phyloP scores from a whole-genome alignment of 1,284 basidiomycete species.

The Puccinia coronata region DNA sequence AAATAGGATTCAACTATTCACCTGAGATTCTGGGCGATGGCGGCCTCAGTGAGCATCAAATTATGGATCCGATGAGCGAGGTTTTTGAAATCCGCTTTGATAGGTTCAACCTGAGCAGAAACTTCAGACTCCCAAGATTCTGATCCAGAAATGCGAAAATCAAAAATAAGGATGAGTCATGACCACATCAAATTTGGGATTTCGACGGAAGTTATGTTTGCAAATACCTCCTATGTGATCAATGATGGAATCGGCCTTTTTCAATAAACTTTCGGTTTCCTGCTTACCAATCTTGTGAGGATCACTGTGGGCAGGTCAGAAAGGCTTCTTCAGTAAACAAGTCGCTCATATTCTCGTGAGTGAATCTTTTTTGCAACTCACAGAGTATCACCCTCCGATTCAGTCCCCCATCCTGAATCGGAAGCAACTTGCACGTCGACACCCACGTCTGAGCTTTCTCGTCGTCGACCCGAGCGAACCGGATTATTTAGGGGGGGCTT shows the following conservation, averaged over 20 bases:
- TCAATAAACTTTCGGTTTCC: constrained; percentile 16
- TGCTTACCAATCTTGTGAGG: constrained; percentile 15
- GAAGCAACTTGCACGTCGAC: not conserved
- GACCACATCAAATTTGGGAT: not conserved
- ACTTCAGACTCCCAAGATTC: constrained; percentile 32
- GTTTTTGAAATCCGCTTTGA: constrained; percentile 2
- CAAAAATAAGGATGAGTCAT: not conserved
- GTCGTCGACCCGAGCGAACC: not conserved
- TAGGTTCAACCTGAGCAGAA: constrained; percentile 11
- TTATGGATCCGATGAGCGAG: not conserved
- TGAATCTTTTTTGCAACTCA: not conserved
- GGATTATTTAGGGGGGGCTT: not conserved
- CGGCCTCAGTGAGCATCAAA: constrained; percentile 13
- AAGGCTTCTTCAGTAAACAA: not conserved
- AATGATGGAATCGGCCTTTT: constrained; percentile 20
- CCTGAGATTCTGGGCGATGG: not conserved
- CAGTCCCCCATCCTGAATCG: constrained; percentile 19
- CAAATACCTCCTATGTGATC: constrained; percentile 24
- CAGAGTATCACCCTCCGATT: not conserved
- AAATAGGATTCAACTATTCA: not conserved
- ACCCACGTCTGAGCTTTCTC: not conserved
- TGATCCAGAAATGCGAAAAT: not conserved
- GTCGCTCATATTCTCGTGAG: not conserved
- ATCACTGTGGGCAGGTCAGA: constrained; percentile 6
- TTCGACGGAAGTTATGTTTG: not conserved